Evolutionary conservation across 768 basidiomycete genomes (phyloP), one percentile per base, ranked within the genome.

Genomic region (Russula brevipes): DNA sequence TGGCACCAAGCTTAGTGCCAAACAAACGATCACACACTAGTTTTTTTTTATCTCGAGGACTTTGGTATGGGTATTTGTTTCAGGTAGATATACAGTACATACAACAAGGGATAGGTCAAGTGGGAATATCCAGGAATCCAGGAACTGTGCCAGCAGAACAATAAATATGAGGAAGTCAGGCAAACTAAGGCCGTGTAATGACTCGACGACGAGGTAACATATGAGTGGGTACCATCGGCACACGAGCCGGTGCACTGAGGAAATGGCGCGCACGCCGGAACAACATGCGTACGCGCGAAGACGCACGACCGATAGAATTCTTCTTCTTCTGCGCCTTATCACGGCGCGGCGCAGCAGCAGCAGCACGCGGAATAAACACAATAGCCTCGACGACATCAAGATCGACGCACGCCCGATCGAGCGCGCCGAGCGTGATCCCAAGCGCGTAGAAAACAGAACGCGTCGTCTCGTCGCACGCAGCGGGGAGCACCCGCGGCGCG

Each of bases 321-420:
- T 54, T 49, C 31, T 57, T 57, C 8, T 8, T 9, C 19, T 24
- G 4, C n/a, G 35, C 4, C n/a, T 11, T 9, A 5, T 30, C 47
- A 12, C n/a, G n/a, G 1, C 12, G 36, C 14, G 12, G 9, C 4
- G 33, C 19, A 5, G 24, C n/a, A n/a, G n/a, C n/a, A n/a, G n/a
- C 39, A 3, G 3, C 16, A n/a, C 39, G 53, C 11, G 17, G 47
- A 9, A 60, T 51, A 19, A 64, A 47, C 14, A 38, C 8, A 14
- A 64, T 64, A 14, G 54, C 7, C 5, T 54, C 17, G 39, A 51
- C 49, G 16, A 55, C 41, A 3, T 60, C 58, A 53, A 17, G 19
- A 45, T 64, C 63, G 17, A 64, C 30, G 31, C 63, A 64, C 16
- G 47, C 36, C 5, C 5, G 24, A 36, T 60, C 58, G 10, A 64